Base-by-base conservation (phyloP, 2,329 filamentous ascomycete genomes). In the Colletotrichum zoysiae region DNA sequence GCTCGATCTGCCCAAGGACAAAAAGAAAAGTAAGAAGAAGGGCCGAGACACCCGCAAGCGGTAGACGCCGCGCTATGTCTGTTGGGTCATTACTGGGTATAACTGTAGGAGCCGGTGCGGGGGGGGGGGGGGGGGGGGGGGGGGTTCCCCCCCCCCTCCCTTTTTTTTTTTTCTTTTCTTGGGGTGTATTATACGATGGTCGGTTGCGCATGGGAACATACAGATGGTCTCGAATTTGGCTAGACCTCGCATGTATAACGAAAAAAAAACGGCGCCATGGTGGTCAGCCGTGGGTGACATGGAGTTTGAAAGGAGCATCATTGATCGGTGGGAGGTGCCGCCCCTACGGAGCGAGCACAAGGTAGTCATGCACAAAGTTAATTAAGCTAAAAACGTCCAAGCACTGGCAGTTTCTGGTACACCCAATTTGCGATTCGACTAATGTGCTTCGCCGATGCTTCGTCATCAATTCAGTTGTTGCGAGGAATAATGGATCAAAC, bases 1-100 rank as follows among this genome's bases (percentile, higher is more conserved):
- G 62, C 80, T 92, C 67, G 90, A 92, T 74, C 78, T 92, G 40
- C 90, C 90, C 6, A 89, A 86, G 81, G 90, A 92, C 76, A 90
- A 88, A 79, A 91, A 89, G 79, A 90, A 87, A 80, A 85, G 85
- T 46, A 91, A 88, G 80, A 89, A 84, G 79, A 86, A 83, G 77
- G 88, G 88, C 63, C 89, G 87, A 74, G 88, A 90, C 72, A 88
- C 83, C 51, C 82, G 88, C 71, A 89, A 89, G 78, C 81, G 85
- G 51, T 86, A 77, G 53, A 42, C 20, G 23, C 14, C 20, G 26
- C 48, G 38, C 20, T 23, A 8, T 16, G n/a, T 12, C 30, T 30
- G 46, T 48, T 12, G 3, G 3, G 33, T 40, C 14, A 20, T 63
- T 35, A 26, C 7, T 8, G 23, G 46, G 9, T 48, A 40, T 23